phyloP scores from a whole-genome alignment of 306 rosid genomes.

The Cicer judaicum region DNA sequence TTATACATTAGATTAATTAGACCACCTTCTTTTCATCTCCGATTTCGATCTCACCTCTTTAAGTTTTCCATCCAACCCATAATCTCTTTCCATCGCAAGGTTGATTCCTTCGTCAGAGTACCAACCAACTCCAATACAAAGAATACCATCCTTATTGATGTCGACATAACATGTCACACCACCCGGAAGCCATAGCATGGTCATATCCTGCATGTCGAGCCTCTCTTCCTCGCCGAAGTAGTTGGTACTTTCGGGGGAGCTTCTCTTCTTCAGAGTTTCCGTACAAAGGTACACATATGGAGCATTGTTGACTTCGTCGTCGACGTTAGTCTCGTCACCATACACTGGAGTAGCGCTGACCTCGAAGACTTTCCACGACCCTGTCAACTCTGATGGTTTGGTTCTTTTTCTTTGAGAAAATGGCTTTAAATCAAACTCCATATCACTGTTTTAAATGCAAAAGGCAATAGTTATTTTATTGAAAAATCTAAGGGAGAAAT shows the following conservation, averaged over 20 bases:
- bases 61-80: constrained; percentile 87
- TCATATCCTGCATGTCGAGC: constrained; percentile 73
- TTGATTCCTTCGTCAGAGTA: constrained; percentile 94
- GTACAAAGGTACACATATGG: constrained; percentile 76
- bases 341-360: constrained; percentile 80
- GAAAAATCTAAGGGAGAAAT: not conserved
- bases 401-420: constrained; percentile 80
- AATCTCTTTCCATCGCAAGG: constrained; percentile 96
- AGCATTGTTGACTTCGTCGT: constrained; percentile 36
- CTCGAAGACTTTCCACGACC: constrained; percentile 94
- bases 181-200: constrained; percentile 92
- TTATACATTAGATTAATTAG: constrained; percentile 57
- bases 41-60: constrained; percentile 80
- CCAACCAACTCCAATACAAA: constrained; percentile 95
- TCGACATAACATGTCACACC: constrained; percentile 86
- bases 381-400: constrained; percentile 69
- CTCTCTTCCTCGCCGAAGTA: constrained; percentile 86
- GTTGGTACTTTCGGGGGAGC: constrained; percentile 58
- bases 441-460: constrained; percentile 53
- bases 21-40: constrained; percentile 85
- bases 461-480: constrained; percentile 17
- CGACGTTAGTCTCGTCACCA: constrained; percentile 51
- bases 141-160: constrained; percentile 73
- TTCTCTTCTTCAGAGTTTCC: constrained; percentile 75
- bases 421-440: constrained; percentile 65